Percentiles rank a stretch among this genome's conserved stretches.
Conservation (phyloP, 148 eudicot genomes). For the Gaultheria prostrata region DNA sequence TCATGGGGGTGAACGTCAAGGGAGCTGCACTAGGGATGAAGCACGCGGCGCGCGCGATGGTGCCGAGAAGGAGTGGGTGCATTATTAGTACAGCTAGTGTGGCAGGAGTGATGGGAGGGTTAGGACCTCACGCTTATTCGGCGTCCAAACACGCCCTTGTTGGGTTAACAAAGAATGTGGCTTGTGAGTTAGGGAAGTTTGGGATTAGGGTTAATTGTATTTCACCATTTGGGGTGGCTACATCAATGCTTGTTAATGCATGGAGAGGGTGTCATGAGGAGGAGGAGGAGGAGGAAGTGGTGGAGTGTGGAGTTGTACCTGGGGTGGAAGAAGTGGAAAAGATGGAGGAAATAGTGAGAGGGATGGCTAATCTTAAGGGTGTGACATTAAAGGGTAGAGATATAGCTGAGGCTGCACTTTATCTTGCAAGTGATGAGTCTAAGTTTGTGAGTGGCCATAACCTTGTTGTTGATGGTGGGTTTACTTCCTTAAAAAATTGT, state of each 20-base stretch:
- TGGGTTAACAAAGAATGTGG: conserved; percentile 25
- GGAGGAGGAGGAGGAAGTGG: neutral
- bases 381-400: conserved; percentile 17
- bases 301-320: neutral
- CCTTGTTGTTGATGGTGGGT: conserved; percentile 29
- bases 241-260: conserved; percentile 22
- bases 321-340: conserved; percentile 19
- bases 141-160: conserved; percentile 26
- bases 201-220: conserved; percentile 30
- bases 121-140: conserved; percentile 23
- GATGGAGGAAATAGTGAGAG: conserved; percentile 27
- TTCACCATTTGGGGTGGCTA: conserved; percentile 30
- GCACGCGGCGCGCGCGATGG: conserved; percentile 26
- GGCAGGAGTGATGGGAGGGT: conserved; percentile 25
- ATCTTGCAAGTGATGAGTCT: conserved; percentile 27
- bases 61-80: conserved; percentile 13
- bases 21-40: conserved; percentile 25
- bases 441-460: conserved; percentile 28
- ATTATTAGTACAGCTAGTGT: conserved; percentile 23
- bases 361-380: conserved; percentile 17
- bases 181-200: conserved; percentile 23
- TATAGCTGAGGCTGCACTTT: conserved; percentile 30
- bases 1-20: conserved; percentile 23
- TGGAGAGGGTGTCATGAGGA: conserved; percentile 12
- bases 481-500: conserved; percentile 22